Evolutionary conservation across 352 stramenopile genomes (phyloP).

Genomic region (Elongisporangium undulatum): DNA sequence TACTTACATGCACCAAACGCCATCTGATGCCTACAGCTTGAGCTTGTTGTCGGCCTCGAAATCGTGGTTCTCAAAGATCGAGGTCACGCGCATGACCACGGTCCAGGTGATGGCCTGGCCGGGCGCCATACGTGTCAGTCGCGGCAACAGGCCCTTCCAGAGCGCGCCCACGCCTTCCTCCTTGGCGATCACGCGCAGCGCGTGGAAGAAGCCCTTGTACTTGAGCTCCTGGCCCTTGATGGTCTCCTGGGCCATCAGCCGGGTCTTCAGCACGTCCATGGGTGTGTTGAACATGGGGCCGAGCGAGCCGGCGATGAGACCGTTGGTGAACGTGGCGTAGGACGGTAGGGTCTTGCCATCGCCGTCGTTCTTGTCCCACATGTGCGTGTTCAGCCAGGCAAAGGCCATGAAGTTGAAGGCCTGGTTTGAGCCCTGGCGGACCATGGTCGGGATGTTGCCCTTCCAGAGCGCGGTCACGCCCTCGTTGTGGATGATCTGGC

Average conservation of each 20-base stretch:
- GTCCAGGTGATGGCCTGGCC: constrained; percentile 97
- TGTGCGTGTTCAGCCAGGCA: constrained; percentile 88
- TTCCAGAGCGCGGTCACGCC: constrained; percentile 94
- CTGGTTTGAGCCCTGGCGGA: constrained; percentile 97
- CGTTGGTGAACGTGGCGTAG: constrained; percentile 94
- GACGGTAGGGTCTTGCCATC: constrained; percentile 88
- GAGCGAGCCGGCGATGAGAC: constrained; percentile 82
- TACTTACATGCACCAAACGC: neutral
- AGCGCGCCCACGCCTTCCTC: constrained; percentile 93
- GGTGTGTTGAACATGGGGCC: constrained; percentile 87
- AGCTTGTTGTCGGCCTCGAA: constrained; percentile 54
- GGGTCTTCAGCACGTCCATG: constrained; percentile 95
- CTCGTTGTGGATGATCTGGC: constrained; percentile 92
- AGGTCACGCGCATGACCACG: constrained; percentile 85
- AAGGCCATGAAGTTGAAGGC: constrained; percentile 98
- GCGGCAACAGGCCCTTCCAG: constrained; percentile 96
- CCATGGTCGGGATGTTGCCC: constrained; percentile 94
- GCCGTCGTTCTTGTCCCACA: constrained; percentile 90
- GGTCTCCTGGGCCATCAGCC: constrained; percentile 90
- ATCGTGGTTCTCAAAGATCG: constrained; percentile 81
- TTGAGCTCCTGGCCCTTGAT: constrained; percentile 89
- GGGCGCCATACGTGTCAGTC: constrained; percentile 94
- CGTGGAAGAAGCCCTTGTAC: constrained; percentile 94
- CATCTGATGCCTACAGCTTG: constrained; percentile 57
- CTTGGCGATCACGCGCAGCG: constrained; percentile 89